These are phyloP conservation scores for Phyllosticta citribraziliensis DNA, from an alignment of 2,329 filamentous ascomycete species.

Conservation along the genomic window DNA sequence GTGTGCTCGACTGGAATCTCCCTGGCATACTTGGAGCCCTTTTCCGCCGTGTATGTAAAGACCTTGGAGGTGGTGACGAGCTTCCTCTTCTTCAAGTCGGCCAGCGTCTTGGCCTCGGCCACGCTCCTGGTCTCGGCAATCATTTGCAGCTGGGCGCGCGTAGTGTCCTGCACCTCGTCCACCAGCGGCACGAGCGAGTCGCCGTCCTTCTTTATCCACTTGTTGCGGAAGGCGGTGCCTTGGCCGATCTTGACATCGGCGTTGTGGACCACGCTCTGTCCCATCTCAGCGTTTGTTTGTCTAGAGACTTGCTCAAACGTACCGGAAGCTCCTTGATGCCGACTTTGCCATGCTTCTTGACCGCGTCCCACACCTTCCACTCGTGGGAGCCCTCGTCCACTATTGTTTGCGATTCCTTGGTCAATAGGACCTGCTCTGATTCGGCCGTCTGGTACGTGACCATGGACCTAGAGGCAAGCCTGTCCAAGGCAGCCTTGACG, in stretches of 20 bases:
- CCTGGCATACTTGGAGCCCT: conserved; percentile 79
- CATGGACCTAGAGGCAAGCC: conserved; percentile 77
- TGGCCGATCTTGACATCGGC: conserved; percentile 81
- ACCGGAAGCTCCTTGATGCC: conserved; percentile 39
- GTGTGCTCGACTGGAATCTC: conserved; percentile 90
- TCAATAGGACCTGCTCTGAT: conserved; percentile 64
- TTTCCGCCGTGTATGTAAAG: conserved; percentile 71
- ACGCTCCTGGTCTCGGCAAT: conserved; percentile 62
- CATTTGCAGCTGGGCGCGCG: conserved; percentile 61
- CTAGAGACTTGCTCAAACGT: conserved; percentile 14
- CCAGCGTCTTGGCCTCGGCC: conserved; percentile 62
- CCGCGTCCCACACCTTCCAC: conserved; percentile 41
- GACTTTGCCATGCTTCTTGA: conserved; percentile 35
- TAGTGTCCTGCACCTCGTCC: conserved; percentile 71
- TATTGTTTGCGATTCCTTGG: conserved; percentile 73
- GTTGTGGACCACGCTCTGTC: conserved; percentile 40
- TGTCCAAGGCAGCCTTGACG: conserved; percentile 81
- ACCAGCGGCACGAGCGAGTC: conserved; percentile 47
- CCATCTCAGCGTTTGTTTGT: conserved; percentile 18
- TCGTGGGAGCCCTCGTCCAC: conserved; percentile 40
- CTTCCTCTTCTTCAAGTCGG: conserved; percentile 87
- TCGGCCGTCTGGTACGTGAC: conserved; percentile 77
- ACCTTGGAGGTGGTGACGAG: conserved; percentile 75
- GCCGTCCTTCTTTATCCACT: conserved; percentile 55
- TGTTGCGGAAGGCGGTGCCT: conserved; percentile 79